Conservation (phyloP, 1,139 yeast species). For the Pichia sp. region DNA sequence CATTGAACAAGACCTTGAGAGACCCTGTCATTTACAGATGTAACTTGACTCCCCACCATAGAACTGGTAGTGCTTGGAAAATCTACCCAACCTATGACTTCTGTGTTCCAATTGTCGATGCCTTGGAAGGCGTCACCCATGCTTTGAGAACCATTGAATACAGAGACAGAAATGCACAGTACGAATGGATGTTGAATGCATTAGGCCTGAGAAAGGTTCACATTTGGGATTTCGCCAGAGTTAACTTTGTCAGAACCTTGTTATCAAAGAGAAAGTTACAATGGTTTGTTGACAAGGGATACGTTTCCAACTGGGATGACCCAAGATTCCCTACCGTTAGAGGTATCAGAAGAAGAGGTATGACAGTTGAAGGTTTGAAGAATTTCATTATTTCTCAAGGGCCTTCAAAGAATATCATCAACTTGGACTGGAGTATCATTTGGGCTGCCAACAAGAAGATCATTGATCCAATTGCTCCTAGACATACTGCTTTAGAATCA, state of each 20-base stretch:
- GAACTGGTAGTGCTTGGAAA: slow-evolving; percentile 90
- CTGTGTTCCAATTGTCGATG: slow-evolving; percentile 94
- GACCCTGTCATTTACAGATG: slow-evolving; percentile 97
- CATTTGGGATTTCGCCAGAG: slow-evolving; percentile 96
- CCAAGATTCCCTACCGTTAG: slow-evolving; percentile 99
- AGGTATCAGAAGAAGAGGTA: slow-evolving; percentile 99
- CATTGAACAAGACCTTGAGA: slow-evolving; percentile 87
- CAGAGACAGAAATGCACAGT: slow-evolving; percentile 96
- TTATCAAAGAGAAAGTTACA: slow-evolving; percentile 94
- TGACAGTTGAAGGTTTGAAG: slow-evolving; percentile 95
- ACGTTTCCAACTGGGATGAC: slow-evolving; percentile 93
- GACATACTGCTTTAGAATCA: slow-evolving; percentile 75
- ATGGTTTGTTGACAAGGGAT: slow-evolving; percentile 91
- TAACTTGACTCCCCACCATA: slow-evolving; percentile 93
- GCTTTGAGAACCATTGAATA: slow-evolving; percentile 96
- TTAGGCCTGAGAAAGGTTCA: slow-evolving; percentile 83
- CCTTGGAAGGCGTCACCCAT: slow-evolving; percentile 94
- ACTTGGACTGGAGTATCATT: slow-evolving; percentile 92
- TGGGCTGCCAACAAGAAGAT: slow-evolving; percentile 97
- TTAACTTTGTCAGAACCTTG: slow-evolving; percentile 90
- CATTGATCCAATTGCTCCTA: slow-evolving; percentile 94
- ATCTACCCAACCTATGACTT: slow-evolving; percentile 96
- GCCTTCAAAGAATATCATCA: slow-evolving; percentile 92
- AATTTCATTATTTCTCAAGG: slow-evolving; percentile 93
- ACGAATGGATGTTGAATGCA: slow-evolving; percentile 88